Conservation (phyloP, 768 basidiomycete genomes). For the Boletus sp. region DNA sequence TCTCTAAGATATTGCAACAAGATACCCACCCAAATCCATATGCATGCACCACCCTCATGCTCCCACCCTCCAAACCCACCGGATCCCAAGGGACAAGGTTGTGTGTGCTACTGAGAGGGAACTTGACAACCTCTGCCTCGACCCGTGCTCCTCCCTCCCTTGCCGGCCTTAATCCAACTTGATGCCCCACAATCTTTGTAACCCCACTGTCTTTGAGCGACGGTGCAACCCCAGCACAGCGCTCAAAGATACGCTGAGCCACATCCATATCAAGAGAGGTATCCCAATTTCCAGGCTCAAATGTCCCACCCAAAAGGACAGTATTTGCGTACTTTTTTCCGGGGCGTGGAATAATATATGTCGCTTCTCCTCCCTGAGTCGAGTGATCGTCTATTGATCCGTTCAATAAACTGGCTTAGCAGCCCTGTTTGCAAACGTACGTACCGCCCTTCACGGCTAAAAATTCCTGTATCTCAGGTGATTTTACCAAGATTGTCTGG, state of each 20-base stretch:
- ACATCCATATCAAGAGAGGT: slow-evolving; percentile 41
- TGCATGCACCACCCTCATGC: slow-evolving; percentile 47
- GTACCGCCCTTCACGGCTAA: slow-evolving; percentile 25
- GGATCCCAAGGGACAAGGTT: slow-evolving; percentile 16
- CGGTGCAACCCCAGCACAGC: slow-evolving; percentile 41
- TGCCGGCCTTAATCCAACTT: slow-evolving; percentile 57
- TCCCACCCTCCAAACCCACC: slow-evolving; percentile 17
- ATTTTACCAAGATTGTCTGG: slow-evolving; percentile 74
- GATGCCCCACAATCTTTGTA: slow-evolving; percentile 48
- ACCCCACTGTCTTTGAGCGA: slow-evolving; percentile 29
- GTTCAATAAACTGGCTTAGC: background rate
- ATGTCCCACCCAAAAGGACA: slow-evolving; percentile 58
- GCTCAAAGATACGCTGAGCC: slow-evolving; percentile 44
- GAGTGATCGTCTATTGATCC: slow-evolving; percentile 11
- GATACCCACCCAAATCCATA: slow-evolving; percentile 54
- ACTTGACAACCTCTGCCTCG: slow-evolving; percentile 42
- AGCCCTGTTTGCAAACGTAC: background rate
- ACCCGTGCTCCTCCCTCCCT: slow-evolving; percentile 55
- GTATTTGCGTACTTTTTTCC: slow-evolving; percentile 39
- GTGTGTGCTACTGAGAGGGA: slow-evolving; percentile 31
- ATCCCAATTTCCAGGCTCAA: slow-evolving; percentile 47
- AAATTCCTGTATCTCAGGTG: slow-evolving; percentile 53
- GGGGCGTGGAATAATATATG: slow-evolving; percentile 65
- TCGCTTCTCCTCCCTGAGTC: slow-evolving; percentile 28
- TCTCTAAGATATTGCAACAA: background rate